Evolutionary conservation across 768 basidiomycete genomes (phyloP).

Genomic region (Tulasnella sp.): DNA sequence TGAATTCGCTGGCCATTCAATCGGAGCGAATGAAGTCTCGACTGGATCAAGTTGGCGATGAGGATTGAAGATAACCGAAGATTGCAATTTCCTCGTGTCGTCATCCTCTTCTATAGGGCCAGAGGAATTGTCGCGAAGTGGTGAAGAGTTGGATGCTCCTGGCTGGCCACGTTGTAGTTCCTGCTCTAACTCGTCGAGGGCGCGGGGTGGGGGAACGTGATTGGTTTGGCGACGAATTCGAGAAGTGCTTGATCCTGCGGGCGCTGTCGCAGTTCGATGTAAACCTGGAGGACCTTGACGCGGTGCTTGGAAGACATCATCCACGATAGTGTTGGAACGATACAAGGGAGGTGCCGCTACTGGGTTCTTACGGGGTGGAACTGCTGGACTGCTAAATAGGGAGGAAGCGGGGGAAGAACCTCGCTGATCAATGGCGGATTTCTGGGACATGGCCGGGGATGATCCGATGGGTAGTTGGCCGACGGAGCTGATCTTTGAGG

Average conservation of each 20-base stretch:
- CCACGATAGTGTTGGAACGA: slow-evolving; percentile 3
- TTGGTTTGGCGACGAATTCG: slow-evolving; percentile 9
- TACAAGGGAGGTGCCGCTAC: not conserved
- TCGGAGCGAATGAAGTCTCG: slow-evolving; percentile 19
- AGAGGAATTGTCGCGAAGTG: not conserved
- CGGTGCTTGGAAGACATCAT: not conserved
- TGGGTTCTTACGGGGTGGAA: not conserved
- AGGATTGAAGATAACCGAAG: not conserved
- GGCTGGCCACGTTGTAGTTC: slow-evolving; percentile 8
- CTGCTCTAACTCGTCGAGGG: slow-evolving; percentile 7
- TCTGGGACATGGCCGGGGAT: too few species aligned
- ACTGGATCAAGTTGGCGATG: not conserved
- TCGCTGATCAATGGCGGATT: too few species aligned
- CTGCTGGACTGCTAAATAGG: too few species aligned
- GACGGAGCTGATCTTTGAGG: too few species aligned
- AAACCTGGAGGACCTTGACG: not conserved
- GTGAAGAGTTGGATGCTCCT: not conserved
- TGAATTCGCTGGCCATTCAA: slow-evolving; percentile 24
- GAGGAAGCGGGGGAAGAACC: too few species aligned
- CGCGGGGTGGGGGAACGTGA: slow-evolving; percentile 13
- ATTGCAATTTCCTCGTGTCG: not conserved
- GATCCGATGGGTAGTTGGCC: too few species aligned
- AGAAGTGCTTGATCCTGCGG: not conserved
- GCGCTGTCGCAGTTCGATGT: not conserved
- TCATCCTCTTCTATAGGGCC: not conserved